phyloP scores from a whole-genome alignment of 1,284 basidiomycete species.

The Heterobasidion irregulare region DNA sequence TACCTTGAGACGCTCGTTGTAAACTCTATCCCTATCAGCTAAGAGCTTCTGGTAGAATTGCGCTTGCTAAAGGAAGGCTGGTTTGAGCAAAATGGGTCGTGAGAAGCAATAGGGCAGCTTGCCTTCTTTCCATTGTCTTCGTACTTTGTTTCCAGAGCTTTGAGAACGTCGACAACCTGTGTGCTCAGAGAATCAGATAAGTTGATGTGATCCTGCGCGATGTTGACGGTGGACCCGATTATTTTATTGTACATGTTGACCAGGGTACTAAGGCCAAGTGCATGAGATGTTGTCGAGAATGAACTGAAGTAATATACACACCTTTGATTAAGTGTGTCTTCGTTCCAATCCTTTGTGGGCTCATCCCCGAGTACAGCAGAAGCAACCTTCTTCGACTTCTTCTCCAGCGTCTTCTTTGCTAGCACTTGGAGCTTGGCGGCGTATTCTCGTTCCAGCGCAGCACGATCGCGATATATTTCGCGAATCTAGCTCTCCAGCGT shows the following conservation, averaged over 20 bases:
- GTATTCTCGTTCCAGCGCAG: slow-evolving; percentile 67
- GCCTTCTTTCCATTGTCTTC: slow-evolving; percentile 67
- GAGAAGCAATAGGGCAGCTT: slow-evolving; percentile 4
- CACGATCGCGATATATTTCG: slow-evolving; percentile 61
- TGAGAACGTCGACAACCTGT: slow-evolving; percentile 61
- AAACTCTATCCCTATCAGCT: slow-evolving; percentile 58
- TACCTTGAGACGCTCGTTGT: slow-evolving; percentile 64
- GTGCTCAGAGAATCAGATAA: slow-evolving; percentile 53
- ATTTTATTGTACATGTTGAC: slow-evolving; percentile 59
- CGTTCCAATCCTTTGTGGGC: slow-evolving; percentile 56
- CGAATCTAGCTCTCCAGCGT: slow-evolving; percentile 41
- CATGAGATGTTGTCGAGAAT: not conserved
- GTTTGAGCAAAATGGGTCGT: slow-evolving; percentile 5
- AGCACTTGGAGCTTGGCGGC: slow-evolving; percentile 59
- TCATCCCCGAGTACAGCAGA: slow-evolving; percentile 55
- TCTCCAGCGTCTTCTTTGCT: slow-evolving; percentile 60
- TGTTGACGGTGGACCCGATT: slow-evolving; percentile 47
- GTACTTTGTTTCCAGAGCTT: slow-evolving; percentile 47
- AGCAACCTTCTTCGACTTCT: slow-evolving; percentile 50
- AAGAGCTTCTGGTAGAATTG: slow-evolving; percentile 66
- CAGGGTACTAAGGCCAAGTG: slow-evolving; percentile 46
- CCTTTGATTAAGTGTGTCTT: slow-evolving; percentile 47
- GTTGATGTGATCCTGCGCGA: slow-evolving; percentile 61
- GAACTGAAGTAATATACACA: slow-evolving; percentile 16
- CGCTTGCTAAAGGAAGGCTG: slow-evolving; percentile 37